Evolutionary conservation across 1,284 basidiomycete genomes (phyloP), one percentile per base, ranked within the genome.

Genomic region (Microbotryum violaceum): DNA sequence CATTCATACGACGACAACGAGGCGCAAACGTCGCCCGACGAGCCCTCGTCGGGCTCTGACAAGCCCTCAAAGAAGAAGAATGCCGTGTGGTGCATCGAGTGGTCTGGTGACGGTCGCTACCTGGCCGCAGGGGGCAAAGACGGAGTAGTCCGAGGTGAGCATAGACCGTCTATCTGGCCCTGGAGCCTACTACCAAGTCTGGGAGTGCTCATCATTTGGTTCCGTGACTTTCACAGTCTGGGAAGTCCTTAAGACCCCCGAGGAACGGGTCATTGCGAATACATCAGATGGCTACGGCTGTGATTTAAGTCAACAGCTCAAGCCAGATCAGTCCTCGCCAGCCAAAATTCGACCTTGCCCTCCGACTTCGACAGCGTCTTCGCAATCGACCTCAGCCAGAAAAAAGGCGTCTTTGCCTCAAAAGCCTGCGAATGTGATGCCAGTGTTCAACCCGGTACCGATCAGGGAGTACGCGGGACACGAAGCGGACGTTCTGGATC

Each of bases 91-190:
- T 70, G 73, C 9, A 63, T 74, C 46, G 71, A 74, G 33, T 76
- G 74, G 54, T 72, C 70, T 1, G 59, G 70, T 9, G 74, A 76
- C 46, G 75, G 75, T 7, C 64, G 62, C 21, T 76, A 74, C 54
- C 64, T 76, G 6, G 75, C 75, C 4, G 71, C 70, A 9, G 75
- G 75, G 4, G 75, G 75, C 6, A 71, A 75, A 21, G 75, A 76
- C 50, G 68, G 72, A 8, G 58, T 75, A 1, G 71, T 76, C 0
- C 65, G 75, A 47, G 70, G 62, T 67, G 47, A 44, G 63, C 10
- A 50, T 20, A 21, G 23, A n/a, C 21, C 44, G 20, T n/a, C 52
- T 37, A 21, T 3, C 14, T 7, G 3, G 6, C 16, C n/a, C 8
- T 25, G 42, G 29, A 20, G 14, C 18, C 14, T 20, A 31, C 31